Percentiles rank a stretch among this genome's conserved stretches.
Evolutionary conservation across 1,284 basidiomycete species (phyloP).

Genomic region (Rhizoctonia solani): DNA sequence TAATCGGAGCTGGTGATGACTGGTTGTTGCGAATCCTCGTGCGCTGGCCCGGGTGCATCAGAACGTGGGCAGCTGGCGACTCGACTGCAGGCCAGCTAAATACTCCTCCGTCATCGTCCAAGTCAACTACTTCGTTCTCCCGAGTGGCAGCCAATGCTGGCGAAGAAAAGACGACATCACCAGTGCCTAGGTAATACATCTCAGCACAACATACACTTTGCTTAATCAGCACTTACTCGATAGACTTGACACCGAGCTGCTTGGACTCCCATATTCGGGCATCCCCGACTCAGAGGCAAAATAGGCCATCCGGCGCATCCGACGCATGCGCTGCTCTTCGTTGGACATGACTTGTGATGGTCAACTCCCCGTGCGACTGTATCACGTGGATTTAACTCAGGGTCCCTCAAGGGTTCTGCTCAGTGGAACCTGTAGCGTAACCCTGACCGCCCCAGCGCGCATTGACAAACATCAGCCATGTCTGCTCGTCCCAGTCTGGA

Average conservation of each 20-base stretch:
- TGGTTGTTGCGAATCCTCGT: too few species aligned
- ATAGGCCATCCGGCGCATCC: not conserved
- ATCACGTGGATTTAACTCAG: not conserved
- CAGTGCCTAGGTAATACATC: conserved; percentile 4
- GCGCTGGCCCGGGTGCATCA: conserved; percentile 9
- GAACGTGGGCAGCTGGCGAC: conserved; percentile 9
- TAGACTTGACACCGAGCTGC: conserved; percentile 26
- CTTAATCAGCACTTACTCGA: not conserved
- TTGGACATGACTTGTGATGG: not conserved
- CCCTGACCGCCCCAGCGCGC: conserved; percentile 11
- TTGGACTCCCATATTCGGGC: conserved; percentile 27
- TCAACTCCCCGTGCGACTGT: not conserved
- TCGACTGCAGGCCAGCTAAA: conserved; percentile 25
- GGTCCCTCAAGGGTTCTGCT: not conserved
- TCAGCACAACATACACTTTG: not conserved
- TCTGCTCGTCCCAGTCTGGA: conserved; percentile 17
- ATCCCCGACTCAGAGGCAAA: not conserved
- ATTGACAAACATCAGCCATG: conserved; percentile 17
- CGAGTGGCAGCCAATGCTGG: conserved; percentile 28
- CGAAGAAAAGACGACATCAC: conserved; percentile 20
- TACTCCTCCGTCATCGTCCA: conserved; percentile 6
- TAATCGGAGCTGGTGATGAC: not conserved
- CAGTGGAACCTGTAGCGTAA: not conserved
- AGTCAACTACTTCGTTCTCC: conserved; percentile 27
- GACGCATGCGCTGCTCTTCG: not conserved